Conservation (phyloP, 2,329 filamentous ascomycete genomes). For the Pseudogymnoascus verrucosus region DNA sequence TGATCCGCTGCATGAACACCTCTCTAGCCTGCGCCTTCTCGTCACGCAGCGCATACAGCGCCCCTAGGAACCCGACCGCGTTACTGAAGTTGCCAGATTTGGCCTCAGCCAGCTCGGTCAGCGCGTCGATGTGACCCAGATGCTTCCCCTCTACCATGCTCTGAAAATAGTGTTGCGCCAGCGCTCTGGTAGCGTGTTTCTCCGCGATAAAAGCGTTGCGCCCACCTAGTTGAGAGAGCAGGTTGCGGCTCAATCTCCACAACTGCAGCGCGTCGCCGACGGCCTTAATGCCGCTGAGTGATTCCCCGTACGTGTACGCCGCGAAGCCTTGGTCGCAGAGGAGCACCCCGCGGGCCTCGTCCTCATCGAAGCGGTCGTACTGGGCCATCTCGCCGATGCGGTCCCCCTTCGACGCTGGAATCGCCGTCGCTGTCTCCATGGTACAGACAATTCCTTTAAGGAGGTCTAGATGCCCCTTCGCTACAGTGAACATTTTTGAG, state of each 20-base stretch:
- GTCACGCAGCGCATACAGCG: not conserved
- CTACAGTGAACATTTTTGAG: constrained; percentile 15
- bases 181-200: not conserved
- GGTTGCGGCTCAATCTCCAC: not conserved
- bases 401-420: not conserved
- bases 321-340: constrained; percentile 17
- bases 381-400: not conserved
- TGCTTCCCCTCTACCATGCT: not conserved
- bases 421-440: constrained; percentile 15
- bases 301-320: constrained; percentile 17
- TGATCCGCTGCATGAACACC: not conserved
- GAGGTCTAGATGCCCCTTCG: constrained; percentile 14
- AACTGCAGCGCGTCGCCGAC: not conserved
- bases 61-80: not conserved
- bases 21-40: not conserved
- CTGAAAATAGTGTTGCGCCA: not conserved
- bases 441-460: constrained; percentile 14
- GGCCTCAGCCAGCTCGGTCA: not conserved
- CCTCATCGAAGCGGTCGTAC: constrained; percentile 13
- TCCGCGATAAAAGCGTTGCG: not conserved
- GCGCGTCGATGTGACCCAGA: not conserved
- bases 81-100: not conserved
- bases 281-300: not conserved
- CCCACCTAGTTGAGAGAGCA: not conserved
- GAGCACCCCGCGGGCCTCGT: constrained; percentile 17